Base-by-base conservation (phyloP, 257 asterid species). In the Solanum stenotomum region DNA sequence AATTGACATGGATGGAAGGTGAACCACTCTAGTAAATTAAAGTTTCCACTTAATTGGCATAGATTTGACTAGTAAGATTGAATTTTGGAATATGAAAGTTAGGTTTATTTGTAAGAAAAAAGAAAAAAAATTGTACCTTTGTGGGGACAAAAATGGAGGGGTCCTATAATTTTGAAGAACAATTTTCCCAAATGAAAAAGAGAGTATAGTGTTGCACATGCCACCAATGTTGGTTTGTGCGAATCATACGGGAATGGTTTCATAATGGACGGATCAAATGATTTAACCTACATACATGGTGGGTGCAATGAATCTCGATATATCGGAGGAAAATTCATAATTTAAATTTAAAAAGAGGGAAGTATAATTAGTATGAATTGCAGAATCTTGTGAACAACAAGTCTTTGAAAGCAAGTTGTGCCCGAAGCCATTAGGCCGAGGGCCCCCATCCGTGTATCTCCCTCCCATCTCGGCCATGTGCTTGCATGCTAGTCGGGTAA, bases 141-240 rank as follows among this genome's bases (percentile, higher is more conserved):
- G 86, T 87, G 68, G 90, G 90, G 90, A 86, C 91, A 86, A 31
- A 27, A 89, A 88, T 22, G 88, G 91, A 89, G 70, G 93, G 88
- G 42, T 83, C 38, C 67, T 8, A 44, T 44, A 44, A 44, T 22
- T 75, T 89, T 70, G 34, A 79, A 86, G 27, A 7, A 79, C 67
- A 79, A 79, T 20, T 79, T 44, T 44, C 27, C 18, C 40, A 79
- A 44, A 44, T 79, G 52, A 44, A 78, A 78, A 15, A 31, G 71
- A 49, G 20, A 49, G 23, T 59, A 83, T 74, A 25, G 33, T 88
- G 79, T 59, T 44, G 88, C 89, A 86, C 67, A 77, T 77, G 88
- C 78, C 22, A 38, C 78, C 35, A 22, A 14, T 84, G 20, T 79
- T 31, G 8, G 63, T 40, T 40, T 23, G 75, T n/a, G 5, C 46